Evolutionary conservation across 2,329 filamentous ascomycete species (phyloP), one percentile per base, ranked within the genome.

Genomic region (Bipolaris gigantea): DNA sequence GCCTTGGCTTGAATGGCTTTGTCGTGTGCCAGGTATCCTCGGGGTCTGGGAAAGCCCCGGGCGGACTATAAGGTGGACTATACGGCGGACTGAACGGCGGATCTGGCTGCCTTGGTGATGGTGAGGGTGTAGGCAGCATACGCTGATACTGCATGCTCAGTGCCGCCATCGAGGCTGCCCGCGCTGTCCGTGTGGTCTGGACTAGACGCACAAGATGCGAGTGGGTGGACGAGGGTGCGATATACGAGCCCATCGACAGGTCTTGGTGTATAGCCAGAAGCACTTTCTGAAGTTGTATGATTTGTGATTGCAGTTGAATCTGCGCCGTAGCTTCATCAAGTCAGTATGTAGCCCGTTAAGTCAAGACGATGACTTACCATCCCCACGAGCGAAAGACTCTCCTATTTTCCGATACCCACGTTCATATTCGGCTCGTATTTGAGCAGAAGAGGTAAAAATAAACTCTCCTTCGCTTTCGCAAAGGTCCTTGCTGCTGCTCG

Each of bases 231-330:
- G 67, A 60, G 21, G 63, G 60, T 3, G 60, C 46, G 4, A 60
- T 47, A 16, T 69, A 67, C 3, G 63, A 60, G 55, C 63, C 60
- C 11, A 67, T 40, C 9, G 64, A 55, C 18, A 65, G 51, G 16
- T 71, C 69, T 50, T 70, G 63, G 27, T 71, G 67, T 32, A 70
- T 68, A 16, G 49, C 57, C 25, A 73, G 55, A 5, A 71, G 56
- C 0, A 64, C 65, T 48, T 66, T 65, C 47, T 73, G 70, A 9
- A 73, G 52, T 4, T 62, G 51, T 44, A 73, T 72, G 33, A 73
- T 70, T 33, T 73, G 70, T 1, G 65, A 53, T 33, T 73, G 70
- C 1, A 73, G 61, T 34, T 72, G 67, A 25, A 58, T 68, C 34
- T 66, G 69, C 2, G 68, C 57, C 11, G 65, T 62, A 39, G 67